Percentiles rank a stretch among this genome's conserved stretches.
Evolutionary conservation across 225 moss, liverwort and hornwort genomes (phyloP).

Genomic region (Physcomitrellopsis africana): DNA sequence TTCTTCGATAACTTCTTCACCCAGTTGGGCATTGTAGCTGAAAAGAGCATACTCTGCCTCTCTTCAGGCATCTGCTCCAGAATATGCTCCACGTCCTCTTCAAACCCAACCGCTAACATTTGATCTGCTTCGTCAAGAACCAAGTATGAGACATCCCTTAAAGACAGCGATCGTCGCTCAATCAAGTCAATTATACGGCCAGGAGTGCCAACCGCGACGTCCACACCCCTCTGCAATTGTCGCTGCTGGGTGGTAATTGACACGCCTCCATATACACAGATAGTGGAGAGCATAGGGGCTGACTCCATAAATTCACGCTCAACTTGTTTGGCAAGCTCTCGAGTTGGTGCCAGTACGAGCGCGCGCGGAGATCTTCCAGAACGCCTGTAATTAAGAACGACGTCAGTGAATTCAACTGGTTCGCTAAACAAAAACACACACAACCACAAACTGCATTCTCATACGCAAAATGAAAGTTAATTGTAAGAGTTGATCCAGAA

Average conservation of each 20-base stretch:
- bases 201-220: slow-evolving; percentile 47
- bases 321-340: slow-evolving; percentile 52
- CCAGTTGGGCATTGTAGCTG: slow-evolving; percentile 50
- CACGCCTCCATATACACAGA: slow-evolving; percentile 51
- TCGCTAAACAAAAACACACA: too few species aligned
- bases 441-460: too few species aligned
- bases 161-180: slow-evolving; percentile 32
- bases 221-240: slow-evolving; percentile 45
- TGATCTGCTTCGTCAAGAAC: slow-evolving; percentile 54
- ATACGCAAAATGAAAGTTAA: too few species aligned
- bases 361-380: slow-evolving; percentile 42
- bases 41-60: slow-evolving; percentile 52
- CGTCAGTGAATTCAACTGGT: neutral
- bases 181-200: slow-evolving; percentile 51
- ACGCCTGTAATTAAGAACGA: slow-evolving; percentile 21
- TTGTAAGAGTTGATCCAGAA: too few species aligned
- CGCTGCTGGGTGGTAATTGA: slow-evolving; percentile 45
- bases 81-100: slow-evolving; percentile 50
- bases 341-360: slow-evolving; percentile 46
- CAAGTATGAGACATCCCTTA: slow-evolving; percentile 39
- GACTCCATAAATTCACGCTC: slow-evolving; percentile 53
- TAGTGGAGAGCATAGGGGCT: slow-evolving; percentile 43
- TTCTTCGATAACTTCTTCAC: slow-evolving; percentile 38
- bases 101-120: slow-evolving; percentile 54
- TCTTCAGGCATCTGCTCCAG: slow-evolving; percentile 41